These are phyloP conservation scores for Raffaelea deltoideospora DNA, from an alignment of 2,329 filamentous ascomycete genomes.

Conservation along the genomic window DNA sequence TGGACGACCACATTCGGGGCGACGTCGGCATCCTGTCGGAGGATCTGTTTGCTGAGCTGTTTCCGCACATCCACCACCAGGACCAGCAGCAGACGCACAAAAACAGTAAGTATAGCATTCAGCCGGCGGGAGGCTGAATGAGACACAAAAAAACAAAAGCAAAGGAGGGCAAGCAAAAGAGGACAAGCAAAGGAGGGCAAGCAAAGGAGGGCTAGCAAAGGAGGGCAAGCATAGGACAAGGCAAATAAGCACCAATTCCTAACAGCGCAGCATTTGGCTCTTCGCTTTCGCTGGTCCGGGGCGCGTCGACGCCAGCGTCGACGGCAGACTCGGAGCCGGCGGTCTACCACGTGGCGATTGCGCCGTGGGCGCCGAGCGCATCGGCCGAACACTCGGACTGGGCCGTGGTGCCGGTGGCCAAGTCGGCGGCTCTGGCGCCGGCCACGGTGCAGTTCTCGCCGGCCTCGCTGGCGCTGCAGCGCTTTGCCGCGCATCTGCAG, in stretches of 20 bases:
- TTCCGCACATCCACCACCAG: constrained; percentile 36
- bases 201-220: constrained; percentile 10
- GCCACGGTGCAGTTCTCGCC: constrained; percentile 71
- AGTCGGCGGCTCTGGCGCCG: constrained; percentile 49
- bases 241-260: not conserved
- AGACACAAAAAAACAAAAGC: too few species aligned
- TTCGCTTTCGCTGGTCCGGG: constrained; percentile 3
- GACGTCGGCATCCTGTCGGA: constrained; percentile 77
- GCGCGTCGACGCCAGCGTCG: constrained; percentile 1
- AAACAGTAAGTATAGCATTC: constrained; percentile 29
- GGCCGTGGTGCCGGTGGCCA: constrained; percentile 68
- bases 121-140: too few species aligned
- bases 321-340: constrained; percentile 16
- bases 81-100: constrained; percentile 12
- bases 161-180: not conserved
- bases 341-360: constrained; percentile 52
- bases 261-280: constrained; percentile 5
- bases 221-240: not conserved
- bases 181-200: constrained; percentile 2
- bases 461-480: constrained; percentile 58
- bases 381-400: constrained; percentile 52
- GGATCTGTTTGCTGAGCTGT: constrained; percentile 70
- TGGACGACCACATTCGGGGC: constrained; percentile 74
- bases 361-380: constrained; percentile 52
- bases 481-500: constrained; percentile 60